A percentile compares a stretch with the other conserved stretches of the same genome.
phyloP scores from a whole-genome alignment of 208 protist species.

The Leishmania major region DNA sequence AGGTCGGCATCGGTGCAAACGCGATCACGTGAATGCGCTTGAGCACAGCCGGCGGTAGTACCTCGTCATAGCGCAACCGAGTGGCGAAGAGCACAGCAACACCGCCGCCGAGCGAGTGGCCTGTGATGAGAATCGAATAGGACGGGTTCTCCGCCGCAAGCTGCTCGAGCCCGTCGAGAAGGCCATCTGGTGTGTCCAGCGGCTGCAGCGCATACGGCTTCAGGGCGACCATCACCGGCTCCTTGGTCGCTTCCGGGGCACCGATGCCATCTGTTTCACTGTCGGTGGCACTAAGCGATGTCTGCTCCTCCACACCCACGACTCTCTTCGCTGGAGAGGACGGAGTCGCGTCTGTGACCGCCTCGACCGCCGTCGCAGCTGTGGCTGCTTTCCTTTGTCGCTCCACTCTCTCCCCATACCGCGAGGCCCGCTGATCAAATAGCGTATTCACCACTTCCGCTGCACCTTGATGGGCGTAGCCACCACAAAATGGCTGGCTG shows the following conservation, averaged over 20 bases:
- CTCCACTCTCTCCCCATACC: neutral
- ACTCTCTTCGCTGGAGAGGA: neutral
- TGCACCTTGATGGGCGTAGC: conserved; percentile 56
- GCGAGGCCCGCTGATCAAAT: conserved; percentile 49
- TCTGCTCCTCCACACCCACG: neutral
- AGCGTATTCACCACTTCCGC: conserved; percentile 45
- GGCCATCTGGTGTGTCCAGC: conserved; percentile 25
- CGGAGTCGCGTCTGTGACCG: neutral
- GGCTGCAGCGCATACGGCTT: conserved; percentile 18
- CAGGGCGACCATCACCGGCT: conserved; percentile 5
- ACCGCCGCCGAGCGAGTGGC: conserved; percentile 75
- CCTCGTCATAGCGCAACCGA: conserved; percentile 37
- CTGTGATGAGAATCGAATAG: conserved; percentile 68
- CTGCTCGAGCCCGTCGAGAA: conserved; percentile 48
- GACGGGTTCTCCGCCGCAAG: conserved; percentile 35
- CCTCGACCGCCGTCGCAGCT: neutral
- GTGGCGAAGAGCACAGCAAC: conserved; percentile 67
- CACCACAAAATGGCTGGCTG: conserved; percentile 50
- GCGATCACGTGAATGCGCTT: conserved; percentile 50
- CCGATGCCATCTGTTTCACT: neutral
- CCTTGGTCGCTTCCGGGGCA: neutral
- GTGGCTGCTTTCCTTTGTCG: neutral
- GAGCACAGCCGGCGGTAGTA: conserved; percentile 30
- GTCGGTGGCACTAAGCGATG: neutral
- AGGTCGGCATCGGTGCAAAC: conserved; percentile 66